Percentiles rank a stretch among this genome's conserved stretches.
phyloP scores from a whole-genome alignment of 352 stramenopile species.

The Globisporangium parvum region DNA sequence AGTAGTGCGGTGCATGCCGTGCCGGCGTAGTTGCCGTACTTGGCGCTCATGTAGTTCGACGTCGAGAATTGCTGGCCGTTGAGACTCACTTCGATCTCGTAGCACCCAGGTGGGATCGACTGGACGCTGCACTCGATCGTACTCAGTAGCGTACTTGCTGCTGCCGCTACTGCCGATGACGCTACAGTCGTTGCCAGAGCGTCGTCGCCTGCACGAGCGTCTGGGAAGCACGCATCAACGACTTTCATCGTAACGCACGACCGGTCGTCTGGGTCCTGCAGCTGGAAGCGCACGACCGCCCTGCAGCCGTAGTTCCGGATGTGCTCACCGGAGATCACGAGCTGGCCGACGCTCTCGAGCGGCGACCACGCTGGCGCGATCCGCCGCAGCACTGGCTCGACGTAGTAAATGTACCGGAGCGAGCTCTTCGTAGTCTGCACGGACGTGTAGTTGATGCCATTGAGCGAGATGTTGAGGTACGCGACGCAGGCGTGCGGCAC shows the following conservation, averaged over 20 bases:
- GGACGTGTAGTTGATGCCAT: conserved; percentile 74
- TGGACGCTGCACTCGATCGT: conserved; percentile 22
- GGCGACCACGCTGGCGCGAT: conserved; percentile 45
- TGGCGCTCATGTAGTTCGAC: conserved; percentile 52
- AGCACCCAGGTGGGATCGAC: conserved; percentile 38
- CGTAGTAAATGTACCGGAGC: conserved; percentile 57
- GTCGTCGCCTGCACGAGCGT: conserved; percentile 1
- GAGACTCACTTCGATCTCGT: conserved; percentile 60
- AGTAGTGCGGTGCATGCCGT: conserved; percentile 48
- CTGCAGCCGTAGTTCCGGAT: conserved; percentile 48
- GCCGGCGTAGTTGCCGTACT: conserved; percentile 58
- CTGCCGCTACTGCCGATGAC: too few relatives aligned
- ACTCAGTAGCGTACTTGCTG: not conserved
- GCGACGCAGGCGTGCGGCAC: conserved; percentile 34
- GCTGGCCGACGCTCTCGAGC: conserved; percentile 23
- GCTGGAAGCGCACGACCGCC: conserved; percentile 34
- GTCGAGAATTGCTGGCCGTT: conserved; percentile 61
- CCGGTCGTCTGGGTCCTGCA: conserved; percentile 25
- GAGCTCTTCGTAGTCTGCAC: conserved; percentile 22
- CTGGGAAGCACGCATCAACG: conserved; percentile 26
- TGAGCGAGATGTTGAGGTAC: conserved; percentile 59
- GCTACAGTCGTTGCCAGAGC: not conserved
- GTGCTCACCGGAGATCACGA: conserved; percentile 39
- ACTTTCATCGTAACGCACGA: conserved; percentile 11
- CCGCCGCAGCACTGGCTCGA: conserved; percentile 40